Evolutionary conservation across 345 rosid species (phyloP), one percentile per base, ranked within the genome.

Genomic region (Draba incana): DNA sequence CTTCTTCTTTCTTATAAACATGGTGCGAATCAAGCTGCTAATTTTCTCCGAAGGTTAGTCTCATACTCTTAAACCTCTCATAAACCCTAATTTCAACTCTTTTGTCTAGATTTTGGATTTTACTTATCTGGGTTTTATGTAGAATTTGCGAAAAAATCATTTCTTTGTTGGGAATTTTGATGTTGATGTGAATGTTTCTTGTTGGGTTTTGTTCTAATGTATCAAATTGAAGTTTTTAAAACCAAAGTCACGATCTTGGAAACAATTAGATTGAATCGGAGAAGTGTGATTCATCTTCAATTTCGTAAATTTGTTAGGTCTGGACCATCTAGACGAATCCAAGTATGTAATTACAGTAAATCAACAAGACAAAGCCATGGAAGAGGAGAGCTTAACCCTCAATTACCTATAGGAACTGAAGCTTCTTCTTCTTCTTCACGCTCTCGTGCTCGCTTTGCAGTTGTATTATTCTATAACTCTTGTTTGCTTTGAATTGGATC

Each of bases 291-390:
- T 72, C 33, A 64, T 51, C 10, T 63, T 52, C 4, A 8, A 20
- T 59, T 44, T 53, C 5, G 13, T 3, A 15, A 11, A 7, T 4
- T 50, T 64, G 62, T 80, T 80, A 84, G 86, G 86, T 71, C 77
- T 79, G 83, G 76, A 48, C 56, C 72, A 27, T 69, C 75, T 8
- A 81, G 73, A 68, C 72, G 80, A 64, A 75, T 75, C 62, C 96
- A 82, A 65, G 74, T 86, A 25, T 74, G 71, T 67, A 76, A 76
- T 78, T 86, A 75, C 80, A 37, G 71, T 38, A 84, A 81, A 70
- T 80, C 92, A 23, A 59, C 87, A 60, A 74, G 81, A 51, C 63
- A 70, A 24, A 27, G 57, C 63, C 23, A 66, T 55, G 77, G 50
- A 61, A 71, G 27, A 64, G 74, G 51, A 38, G 15, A 28, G 53